Percentiles rank a stretch among this genome's conserved stretches.
Evolutionary conservation across 2,329 filamentous ascomycete species (phyloP).

Genomic region (Podosphaera fusca): DNA sequence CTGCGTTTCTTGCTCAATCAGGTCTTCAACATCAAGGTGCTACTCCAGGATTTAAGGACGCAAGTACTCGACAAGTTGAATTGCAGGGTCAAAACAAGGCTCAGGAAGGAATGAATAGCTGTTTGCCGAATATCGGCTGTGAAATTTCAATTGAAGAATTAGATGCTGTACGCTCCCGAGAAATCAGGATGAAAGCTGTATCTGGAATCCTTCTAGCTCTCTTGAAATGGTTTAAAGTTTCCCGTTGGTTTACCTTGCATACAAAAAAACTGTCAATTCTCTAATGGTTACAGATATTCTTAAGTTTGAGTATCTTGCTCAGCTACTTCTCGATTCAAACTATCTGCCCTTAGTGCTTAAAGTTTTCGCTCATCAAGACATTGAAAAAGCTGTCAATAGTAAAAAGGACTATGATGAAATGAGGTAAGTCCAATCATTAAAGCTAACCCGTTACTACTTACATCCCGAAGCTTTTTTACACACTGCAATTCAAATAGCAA

Average conservation of each 20-base stretch:
- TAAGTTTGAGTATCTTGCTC: constrained; percentile 89
- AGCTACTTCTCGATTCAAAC: constrained; percentile 81
- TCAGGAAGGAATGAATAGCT: constrained; percentile 13
- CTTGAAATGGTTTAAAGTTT: constrained; percentile 89
- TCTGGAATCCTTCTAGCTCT: constrained; percentile 75
- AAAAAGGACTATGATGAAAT: constrained; percentile 62
- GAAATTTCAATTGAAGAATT: constrained; percentile 47
- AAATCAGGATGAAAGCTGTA: constrained; percentile 77
- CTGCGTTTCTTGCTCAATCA: constrained; percentile 48
- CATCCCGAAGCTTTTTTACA: constrained; percentile 50
- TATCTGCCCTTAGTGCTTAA: constrained; percentile 85
- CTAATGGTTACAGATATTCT: constrained; percentile 41
- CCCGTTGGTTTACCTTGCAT: constrained; percentile 36
- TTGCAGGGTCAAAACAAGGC: constrained; percentile 9
- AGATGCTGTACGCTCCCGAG: constrained; percentile 57
- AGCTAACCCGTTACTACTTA: constrained; percentile 4
- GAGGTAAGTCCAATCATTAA: constrained; percentile 29
- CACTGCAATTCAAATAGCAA: constrained; percentile 57
- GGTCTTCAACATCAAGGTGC: constrained; percentile 13
- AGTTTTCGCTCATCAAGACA: constrained; percentile 80
- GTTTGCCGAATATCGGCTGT: constrained; percentile 13
- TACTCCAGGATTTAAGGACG: constrained; percentile 11
- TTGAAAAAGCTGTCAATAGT: constrained; percentile 73
- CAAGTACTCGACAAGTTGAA: constrained; percentile 11
- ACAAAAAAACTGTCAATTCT: constrained; percentile 6